These are phyloP conservation scores for Globisporangium middletonii DNA, from an alignment of 352 stramenopile species.

Conservation along the genomic window DNA sequence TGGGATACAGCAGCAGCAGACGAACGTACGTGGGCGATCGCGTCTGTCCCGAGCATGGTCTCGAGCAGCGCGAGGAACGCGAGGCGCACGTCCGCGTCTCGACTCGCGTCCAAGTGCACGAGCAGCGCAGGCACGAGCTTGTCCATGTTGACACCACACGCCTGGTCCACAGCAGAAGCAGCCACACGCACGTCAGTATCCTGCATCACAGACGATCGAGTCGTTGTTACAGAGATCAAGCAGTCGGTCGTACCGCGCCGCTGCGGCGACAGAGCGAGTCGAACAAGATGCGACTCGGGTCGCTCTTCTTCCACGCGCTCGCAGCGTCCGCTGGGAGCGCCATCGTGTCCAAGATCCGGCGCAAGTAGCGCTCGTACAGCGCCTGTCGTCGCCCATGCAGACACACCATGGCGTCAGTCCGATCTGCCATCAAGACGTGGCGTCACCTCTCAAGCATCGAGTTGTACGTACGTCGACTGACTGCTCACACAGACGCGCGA, in stretches of 20 bases:
- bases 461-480: conserved; percentile 36
- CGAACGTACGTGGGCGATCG: conserved; percentile 40
- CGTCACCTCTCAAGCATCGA: not conserved
- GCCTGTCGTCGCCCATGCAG: conserved; percentile 18
- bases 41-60: conserved; percentile 63
- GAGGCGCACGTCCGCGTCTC: conserved; percentile 70
- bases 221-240: too few species aligned
- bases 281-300: conserved; percentile 59
- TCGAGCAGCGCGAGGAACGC: conserved; percentile 81
- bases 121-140: conserved; percentile 60
- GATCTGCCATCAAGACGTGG: not conserved
- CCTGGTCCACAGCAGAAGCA: conserved; percentile 18
- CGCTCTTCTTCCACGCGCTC: conserved; percentile 54
- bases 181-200: not conserved
- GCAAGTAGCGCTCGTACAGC: conserved; percentile 51
- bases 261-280: conserved; percentile 70
- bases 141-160: conserved; percentile 49
- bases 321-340: conserved; percentile 28
- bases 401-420: not conserved
- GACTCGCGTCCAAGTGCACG: conserved; percentile 52
- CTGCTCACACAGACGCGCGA: conserved; percentile 24
- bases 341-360: conserved; percentile 51
- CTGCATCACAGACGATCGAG: not conserved
- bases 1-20: not conserved
- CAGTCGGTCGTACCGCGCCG: conserved; percentile 31